These are phyloP conservation scores for Penstemon newberryi DNA, from an alignment of 257 asterid genomes.

Conservation along the genomic window DNA sequence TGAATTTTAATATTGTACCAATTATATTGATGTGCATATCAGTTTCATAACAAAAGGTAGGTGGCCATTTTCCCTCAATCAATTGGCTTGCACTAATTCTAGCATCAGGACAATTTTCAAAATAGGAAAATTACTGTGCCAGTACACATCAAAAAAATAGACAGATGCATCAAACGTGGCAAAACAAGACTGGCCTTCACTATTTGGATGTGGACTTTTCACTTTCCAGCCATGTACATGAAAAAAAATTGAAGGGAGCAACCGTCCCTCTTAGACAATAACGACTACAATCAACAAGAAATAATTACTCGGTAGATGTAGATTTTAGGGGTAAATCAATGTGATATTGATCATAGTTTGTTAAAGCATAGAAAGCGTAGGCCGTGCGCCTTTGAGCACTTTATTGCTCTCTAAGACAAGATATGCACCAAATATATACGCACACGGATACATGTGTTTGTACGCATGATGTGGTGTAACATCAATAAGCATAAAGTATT, in stretches of 20 bases:
- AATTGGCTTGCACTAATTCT: conserved; percentile 40
- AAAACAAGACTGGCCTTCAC: conserved; percentile 15
- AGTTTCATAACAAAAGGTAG: conserved; percentile 34
- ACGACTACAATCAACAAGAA: conserved; percentile 31
- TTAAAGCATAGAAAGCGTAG: too few relatives aligned
- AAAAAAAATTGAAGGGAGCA: conserved; percentile 16
- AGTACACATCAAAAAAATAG: conserved; percentile 28
- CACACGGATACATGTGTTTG: too few relatives aligned
- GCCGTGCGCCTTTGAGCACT: too few relatives aligned
- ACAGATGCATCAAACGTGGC: conserved; percentile 28
- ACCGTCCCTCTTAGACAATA: conserved; percentile 29
- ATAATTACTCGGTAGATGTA: conserved; percentile 13
- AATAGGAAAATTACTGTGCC: not conserved
- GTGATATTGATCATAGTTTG: not conserved
- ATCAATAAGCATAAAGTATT: too few relatives aligned
- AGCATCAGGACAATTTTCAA: conserved; percentile 27
- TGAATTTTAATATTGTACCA: conserved; percentile 25
- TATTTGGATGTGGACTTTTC: conserved; percentile 24
- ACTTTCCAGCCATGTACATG: conserved; percentile 28
- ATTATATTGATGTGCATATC: conserved; percentile 15
- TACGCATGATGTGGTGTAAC: too few relatives aligned
- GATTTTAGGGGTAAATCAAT: not conserved
- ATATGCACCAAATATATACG: too few relatives aligned
- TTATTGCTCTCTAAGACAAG: too few relatives aligned
- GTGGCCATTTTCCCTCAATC: conserved; percentile 40